These are phyloP conservation scores for Amniculicola lignicola DNA, from an alignment of 495 filamentous ascomycete genomes.

Conservation along the genomic window DNA sequence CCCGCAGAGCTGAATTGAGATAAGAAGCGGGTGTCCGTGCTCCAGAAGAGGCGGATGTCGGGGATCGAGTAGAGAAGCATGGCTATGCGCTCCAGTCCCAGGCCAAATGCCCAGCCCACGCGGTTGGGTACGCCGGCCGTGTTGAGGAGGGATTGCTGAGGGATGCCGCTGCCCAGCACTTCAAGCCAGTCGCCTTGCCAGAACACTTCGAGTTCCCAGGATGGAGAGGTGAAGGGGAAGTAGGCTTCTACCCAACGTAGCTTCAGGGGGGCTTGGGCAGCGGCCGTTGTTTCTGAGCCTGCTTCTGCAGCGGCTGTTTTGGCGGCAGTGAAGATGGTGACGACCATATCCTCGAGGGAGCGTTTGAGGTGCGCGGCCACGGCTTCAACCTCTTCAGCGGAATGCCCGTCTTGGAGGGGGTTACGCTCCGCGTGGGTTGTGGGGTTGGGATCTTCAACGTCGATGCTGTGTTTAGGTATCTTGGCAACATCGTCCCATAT, in stretches of 20 bases:
- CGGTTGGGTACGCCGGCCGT: constrained; percentile 72
- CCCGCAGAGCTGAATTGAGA: constrained; percentile 59
- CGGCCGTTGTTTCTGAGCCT: constrained; percentile 46
- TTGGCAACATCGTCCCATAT: constrained; percentile 60
- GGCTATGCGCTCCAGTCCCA: constrained; percentile 88
- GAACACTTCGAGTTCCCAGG: constrained; percentile 93
- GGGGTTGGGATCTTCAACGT: constrained; percentile 82
- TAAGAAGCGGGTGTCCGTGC: constrained; percentile 74
- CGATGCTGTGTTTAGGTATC: constrained; percentile 72
- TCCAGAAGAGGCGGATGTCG: constrained; percentile 98
- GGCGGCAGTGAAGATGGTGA: constrained; percentile 80
- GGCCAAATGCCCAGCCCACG: constrained; percentile 92
- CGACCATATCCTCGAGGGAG: constrained; percentile 83
- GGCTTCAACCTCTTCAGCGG: constrained; percentile 72
- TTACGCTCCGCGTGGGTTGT: constrained; percentile 75
- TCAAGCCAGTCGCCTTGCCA: constrained; percentile 96
- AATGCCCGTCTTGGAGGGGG: constrained; percentile 76
- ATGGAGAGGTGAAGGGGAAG: constrained; percentile 92
- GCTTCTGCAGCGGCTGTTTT: constrained; percentile 63
- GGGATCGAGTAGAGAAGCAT: constrained; percentile 96
- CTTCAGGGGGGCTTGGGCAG: constrained; percentile 62
- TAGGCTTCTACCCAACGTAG: constrained; percentile 96
- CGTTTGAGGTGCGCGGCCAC: constrained; percentile 83
- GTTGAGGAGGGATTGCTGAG: constrained; percentile 72
- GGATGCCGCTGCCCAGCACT: constrained; percentile 88